phyloP scores from a whole-genome alignment of 2,329 filamentous ascomycete species.

The Magnaporthiopsis rhizophila region DNA sequence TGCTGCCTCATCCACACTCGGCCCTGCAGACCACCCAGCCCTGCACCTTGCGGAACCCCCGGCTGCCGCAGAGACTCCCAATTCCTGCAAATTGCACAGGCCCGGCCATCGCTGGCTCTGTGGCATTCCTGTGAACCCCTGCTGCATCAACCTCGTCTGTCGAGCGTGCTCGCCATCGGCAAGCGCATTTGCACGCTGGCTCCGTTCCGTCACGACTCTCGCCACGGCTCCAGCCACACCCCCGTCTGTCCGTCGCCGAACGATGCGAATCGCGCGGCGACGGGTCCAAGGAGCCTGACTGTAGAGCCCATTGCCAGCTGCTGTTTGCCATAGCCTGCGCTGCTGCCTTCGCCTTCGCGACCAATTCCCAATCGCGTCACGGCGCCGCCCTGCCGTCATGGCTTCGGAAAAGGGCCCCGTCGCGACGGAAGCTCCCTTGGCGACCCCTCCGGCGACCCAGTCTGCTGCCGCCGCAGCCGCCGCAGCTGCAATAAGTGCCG shows the following conservation, averaged over 20 bases:
- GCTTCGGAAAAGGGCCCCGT: constrained; percentile 45
- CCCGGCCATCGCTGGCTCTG: not conserved
- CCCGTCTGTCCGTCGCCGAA: constrained; percentile 15
- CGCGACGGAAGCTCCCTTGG: constrained; percentile 41
- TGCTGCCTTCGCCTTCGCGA: not conserved
- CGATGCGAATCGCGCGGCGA: constrained; percentile 14
- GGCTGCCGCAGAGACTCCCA: not conserved
- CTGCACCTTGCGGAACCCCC: not conserved
- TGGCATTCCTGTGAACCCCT: not conserved
- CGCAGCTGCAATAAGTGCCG: constrained; percentile 27
- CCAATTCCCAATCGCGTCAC: constrained; percentile 6
- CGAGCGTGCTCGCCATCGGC: not conserved
- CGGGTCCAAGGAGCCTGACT: constrained; percentile 2
- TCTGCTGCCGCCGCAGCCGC: constrained; percentile 26
- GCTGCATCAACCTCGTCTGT: not conserved
- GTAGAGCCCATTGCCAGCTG: not conserved
- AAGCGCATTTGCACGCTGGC: constrained; percentile 4
- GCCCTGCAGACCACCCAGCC: not conserved
- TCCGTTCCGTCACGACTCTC: constrained; percentile 18
- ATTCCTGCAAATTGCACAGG: not conserved
- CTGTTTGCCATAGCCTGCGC: not conserved
- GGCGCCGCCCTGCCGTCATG: constrained; percentile 30
- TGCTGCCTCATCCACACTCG: not conserved
- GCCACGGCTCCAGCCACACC: constrained; percentile 26
- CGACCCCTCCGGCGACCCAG: constrained; percentile 25